Percentiles rank a stretch among this genome's conserved stretches.
Conservation (phyloP, 2,329 filamentous ascomycete species). For the Diaporthe sp. region DNA sequence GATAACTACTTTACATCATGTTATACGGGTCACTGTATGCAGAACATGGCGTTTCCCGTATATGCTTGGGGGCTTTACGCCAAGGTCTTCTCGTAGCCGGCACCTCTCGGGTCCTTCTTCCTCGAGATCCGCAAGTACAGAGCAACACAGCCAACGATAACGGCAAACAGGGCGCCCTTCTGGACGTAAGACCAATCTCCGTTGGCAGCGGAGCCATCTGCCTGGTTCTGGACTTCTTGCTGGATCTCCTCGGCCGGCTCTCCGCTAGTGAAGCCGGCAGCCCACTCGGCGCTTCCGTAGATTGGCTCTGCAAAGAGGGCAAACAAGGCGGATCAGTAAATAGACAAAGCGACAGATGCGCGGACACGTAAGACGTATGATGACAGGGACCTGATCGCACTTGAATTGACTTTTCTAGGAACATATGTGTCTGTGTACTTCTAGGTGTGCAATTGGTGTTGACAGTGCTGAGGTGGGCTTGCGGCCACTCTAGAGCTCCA, state of each 20-base stretch:
- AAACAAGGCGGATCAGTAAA: constrained; percentile 46
- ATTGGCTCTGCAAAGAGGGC: constrained; percentile 43
- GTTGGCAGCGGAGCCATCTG: constrained; percentile 34
- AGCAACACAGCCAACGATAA: constrained; percentile 58
- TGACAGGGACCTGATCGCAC: constrained; percentile 24
- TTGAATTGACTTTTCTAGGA: constrained; percentile 25
- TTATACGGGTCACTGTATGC: not conserved
- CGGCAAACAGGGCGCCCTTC: constrained; percentile 61
- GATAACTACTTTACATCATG: not conserved
- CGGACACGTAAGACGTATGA: constrained; percentile 32
- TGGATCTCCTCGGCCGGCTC: constrained; percentile 37
- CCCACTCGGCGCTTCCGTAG: constrained; percentile 51
- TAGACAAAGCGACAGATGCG: constrained; percentile 21
- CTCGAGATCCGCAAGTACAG: constrained; percentile 56
- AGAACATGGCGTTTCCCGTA: constrained; percentile 41
- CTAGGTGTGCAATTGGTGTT: constrained; percentile 21
- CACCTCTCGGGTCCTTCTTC: constrained; percentile 45
- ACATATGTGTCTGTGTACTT: constrained; percentile 30
- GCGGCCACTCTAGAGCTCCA: constrained; percentile 73
- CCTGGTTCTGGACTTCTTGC: constrained; percentile 23
- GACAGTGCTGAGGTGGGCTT: constrained; percentile 50
- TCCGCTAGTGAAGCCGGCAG: constrained; percentile 49
- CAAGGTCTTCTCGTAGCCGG: constrained; percentile 57
- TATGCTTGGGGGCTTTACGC: constrained; percentile 42
- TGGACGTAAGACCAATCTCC: constrained; percentile 56